Evolutionary conservation across 495 filamentous ascomycete species (phyloP), one percentile per base, ranked within the genome.

Genomic region (Penicillium alfredii): DNA sequence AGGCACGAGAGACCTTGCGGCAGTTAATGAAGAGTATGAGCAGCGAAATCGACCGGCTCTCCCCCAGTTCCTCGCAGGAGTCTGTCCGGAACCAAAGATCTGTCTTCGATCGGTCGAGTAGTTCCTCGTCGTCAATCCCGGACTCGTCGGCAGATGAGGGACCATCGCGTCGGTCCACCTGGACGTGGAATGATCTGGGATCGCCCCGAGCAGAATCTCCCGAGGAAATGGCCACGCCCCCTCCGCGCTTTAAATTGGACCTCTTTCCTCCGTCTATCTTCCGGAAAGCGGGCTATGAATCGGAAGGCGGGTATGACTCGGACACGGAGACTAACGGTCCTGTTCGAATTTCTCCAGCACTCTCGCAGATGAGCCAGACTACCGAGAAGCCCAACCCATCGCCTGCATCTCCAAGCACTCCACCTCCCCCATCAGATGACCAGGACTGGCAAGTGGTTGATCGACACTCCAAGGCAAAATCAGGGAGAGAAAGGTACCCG

Each of bases 91-190:
- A 60, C 4, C 69, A 78, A 23, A 68, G 73, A 3, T 87, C 83
- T 0, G 79, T 88, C 4, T 88, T 88, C 45, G 81, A 86, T 50
- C 69, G 80, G 12, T 75, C 78, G 1, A 85, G 77, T 38, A 83
- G 79, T 53, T 72, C 73, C 6, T 83, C 81, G 0, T 72, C 70
- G 5, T 64, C 61, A 4, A 52, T 58, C 6, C 65, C 62, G 0
- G 63, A 61, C 7, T 72, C 64, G 0, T 56, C 59, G 1, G 38
- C 53, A 9, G 58, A 67, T 16, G 55, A 68, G 35, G 53, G 55
- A 12, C 25, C 44, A 5, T 61, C 61, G 1, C 61, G 62, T 4
- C 50, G 53, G 11, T 51, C 55, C 5, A 69, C 63, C 0, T 60
- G 51, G 42, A 54, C 58, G 22, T 56, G 47, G 32, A 58, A 43